Evolutionary conservation across 1,139 yeast species (phyloP), one percentile per base, ranked within the genome.

Genomic region (Fermentozyma sake): DNA sequence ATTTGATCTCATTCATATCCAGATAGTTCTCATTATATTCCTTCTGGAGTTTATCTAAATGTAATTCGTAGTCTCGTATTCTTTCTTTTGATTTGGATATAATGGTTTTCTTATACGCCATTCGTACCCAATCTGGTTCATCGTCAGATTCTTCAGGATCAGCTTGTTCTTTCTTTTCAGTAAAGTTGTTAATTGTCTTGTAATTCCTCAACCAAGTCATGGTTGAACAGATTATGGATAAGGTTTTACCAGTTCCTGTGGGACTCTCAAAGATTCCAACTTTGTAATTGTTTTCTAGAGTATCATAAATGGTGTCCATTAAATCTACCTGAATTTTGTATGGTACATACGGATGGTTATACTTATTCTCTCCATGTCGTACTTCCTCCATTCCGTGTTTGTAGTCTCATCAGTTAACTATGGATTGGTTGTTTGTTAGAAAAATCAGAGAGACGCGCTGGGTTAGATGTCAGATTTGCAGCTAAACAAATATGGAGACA

Each of bases 221-320:
- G 0, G 93, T 64, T 0, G 95, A 76, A 48, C 97, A 91, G 2
- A 89, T 83, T 23, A 89, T 58, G 1, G 96, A 85, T 6, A 89
- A 59, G 0, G 96, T 87, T 54, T 89, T 89, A 4, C 97, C 97
- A 2, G 93, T 84, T 3, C 97, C 98, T 0, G 98, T 89, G 0
- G 98, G 97, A 38, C 94, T 81, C 51, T 89, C 97, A 46, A 89
- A 82, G 6, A 89, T 62, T 0, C 95, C 96, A 2, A 89, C 62
- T 48, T 81, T 84, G 49, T 68, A 76, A 16, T 65, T 63, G 10
- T 61, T 56, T 7, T 69, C 66, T 9, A 89, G 63, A 2, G 86
- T 70, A 14, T 72, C 72, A 46, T 82, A 82, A 12, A 91, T 68
- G 16, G 78, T 72, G 23, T 65, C 62, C 97, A 89, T 89, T 37